Evolutionary conservation across 768 basidiomycete species (phyloP), one percentile per base, ranked within the genome.

Genomic region (Lanmaoa pseudosensibilis): DNA sequence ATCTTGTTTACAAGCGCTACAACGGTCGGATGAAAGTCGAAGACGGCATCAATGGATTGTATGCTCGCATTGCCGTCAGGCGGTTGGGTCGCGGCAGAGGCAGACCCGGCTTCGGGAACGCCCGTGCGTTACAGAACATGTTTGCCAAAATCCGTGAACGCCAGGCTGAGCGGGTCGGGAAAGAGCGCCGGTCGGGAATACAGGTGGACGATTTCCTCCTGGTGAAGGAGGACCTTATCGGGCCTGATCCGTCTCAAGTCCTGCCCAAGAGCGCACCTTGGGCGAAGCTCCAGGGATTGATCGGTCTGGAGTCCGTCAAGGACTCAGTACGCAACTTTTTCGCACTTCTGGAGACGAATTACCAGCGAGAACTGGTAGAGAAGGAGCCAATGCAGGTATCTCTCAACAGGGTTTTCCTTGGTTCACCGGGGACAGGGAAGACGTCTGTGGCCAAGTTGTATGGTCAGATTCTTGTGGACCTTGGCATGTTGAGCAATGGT

Each of bases 361-460:
- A 86, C 57, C 60, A 76, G 10, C 80, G 87, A 11, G 87, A 88
- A 63, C 65, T 89, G 36, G 54, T 59, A 39, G 86, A 87, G 63
- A 72, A 77, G 60, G 74, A 80, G 45, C 84, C 83, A 0, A 54
- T 85, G 16, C 69, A 77, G 47, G 57, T 83, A 15, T 81, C 84
- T 13, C 77, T 88, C 55, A 88, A 89, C 55, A 80, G 84, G 13
- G 81, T 84, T 1, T 87, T 90, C 68, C 64, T 86, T 10, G 88
- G 87, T 5, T 81, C 82, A 5, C 87, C 87, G 9, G 87, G 87
- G 2, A 88, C 85, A 0, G 87, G 87, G 0, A 89, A 89, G 65
- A 88, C 87, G 5, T 82, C 86, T 0, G 87, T 90, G 0, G 87
- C 84, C 5, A 83, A 81, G 61, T 63, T 87, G 13, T 88, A 89